Evolutionary conservation across 2,329 filamentous ascomycete genomes (phyloP).

Genomic region (Setomelanomma holmii): DNA sequence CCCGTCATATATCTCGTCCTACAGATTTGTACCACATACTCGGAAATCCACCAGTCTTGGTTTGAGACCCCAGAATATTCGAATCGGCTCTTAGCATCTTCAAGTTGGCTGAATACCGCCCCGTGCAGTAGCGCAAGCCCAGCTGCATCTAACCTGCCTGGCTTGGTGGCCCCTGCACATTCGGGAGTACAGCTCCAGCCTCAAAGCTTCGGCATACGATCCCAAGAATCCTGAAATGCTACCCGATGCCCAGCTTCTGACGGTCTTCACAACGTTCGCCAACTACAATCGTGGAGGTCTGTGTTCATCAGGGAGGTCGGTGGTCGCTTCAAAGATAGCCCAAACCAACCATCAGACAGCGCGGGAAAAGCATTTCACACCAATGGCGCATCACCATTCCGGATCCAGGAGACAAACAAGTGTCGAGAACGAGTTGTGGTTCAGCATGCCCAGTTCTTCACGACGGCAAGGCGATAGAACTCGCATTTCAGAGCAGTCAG

Average conservation of each 20-base stretch:
- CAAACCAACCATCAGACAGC: slow-evolving; percentile 15
- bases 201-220: slow-evolving; percentile 30
- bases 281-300: slow-evolving; percentile 30
- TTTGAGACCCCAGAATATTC: slow-evolving; percentile 18
- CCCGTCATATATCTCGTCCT: slow-evolving; percentile 34
- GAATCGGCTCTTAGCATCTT: slow-evolving; percentile 26
- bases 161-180: slow-evolving; percentile 26
- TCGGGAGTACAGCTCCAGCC: slow-evolving; percentile 30
- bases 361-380: slow-evolving; percentile 6
- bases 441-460: slow-evolving; percentile 31
- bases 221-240: slow-evolving; percentile 38
- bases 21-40: slow-evolving; percentile 28
- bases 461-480: slow-evolving; percentile 17
- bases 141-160: slow-evolving; percentile 34
- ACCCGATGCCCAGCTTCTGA: slow-evolving; percentile 39
- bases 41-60: slow-evolving; percentile 22
- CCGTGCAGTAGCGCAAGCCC: slow-evolving; percentile 41
- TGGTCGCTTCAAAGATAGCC: slow-evolving; percentile 26
- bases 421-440: slow-evolving; percentile 41
- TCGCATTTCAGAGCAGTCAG: slow-evolving; percentile 26
- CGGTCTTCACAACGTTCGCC: slow-evolving; percentile 30
- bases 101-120: slow-evolving; percentile 36
- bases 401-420: slow-evolving; percentile 18
- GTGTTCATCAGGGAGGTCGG: slow-evolving; percentile 25
- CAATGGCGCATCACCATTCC: slow-evolving; percentile 30